Percentiles rank a stretch among this genome's conserved stretches.
Evolutionary conservation across 2,329 filamentous ascomycete genomes (phyloP).

Genomic region (Sphaerulina populicola): DNA sequence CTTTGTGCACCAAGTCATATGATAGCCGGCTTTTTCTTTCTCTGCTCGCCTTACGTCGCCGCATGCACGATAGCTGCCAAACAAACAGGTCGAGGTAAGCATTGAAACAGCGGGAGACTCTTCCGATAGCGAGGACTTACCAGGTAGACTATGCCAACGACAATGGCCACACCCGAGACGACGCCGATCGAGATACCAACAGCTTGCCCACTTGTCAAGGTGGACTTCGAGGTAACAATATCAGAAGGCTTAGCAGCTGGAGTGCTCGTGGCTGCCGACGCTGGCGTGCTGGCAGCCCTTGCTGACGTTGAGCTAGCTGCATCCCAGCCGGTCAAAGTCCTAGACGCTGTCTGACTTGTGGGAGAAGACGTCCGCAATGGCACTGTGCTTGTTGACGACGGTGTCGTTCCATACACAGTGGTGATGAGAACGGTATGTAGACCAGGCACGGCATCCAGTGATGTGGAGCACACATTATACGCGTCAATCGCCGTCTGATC

Average conservation of each 20-base stretch:
- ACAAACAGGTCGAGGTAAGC: no score
- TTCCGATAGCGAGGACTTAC: no score
- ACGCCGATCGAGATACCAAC: constrained; percentile 30
- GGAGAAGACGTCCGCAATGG: constrained; percentile 1
- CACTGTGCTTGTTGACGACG: background rate
- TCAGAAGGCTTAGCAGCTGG: background rate
- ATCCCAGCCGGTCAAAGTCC: background rate
- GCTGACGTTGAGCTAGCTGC: background rate
- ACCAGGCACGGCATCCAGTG: constrained; percentile 21
- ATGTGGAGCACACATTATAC: constrained; percentile 26
- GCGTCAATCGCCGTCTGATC: constrained; percentile 8
- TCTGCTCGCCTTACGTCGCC: constrained; percentile 16
- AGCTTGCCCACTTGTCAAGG: constrained; percentile 28
- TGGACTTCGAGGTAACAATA: constrained; percentile 2
- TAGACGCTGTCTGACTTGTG: background rate
- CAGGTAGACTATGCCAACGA: constrained; percentile 21
- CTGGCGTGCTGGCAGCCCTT: background rate
- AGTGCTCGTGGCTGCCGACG: background rate
- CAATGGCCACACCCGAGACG: constrained; percentile 24
- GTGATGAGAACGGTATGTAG: constrained; percentile 21
- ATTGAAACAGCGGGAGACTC: no score
- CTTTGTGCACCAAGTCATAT: constrained; percentile 32
- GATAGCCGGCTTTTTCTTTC: constrained; percentile 19
- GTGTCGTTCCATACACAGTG: constrained; percentile 2
- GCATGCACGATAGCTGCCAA: constrained; percentile 14